Evolutionary conservation across 352 stramenopile genomes (phyloP), one percentile per base, ranked within the genome.

Genomic region (Phytophthora vignae): DNA sequence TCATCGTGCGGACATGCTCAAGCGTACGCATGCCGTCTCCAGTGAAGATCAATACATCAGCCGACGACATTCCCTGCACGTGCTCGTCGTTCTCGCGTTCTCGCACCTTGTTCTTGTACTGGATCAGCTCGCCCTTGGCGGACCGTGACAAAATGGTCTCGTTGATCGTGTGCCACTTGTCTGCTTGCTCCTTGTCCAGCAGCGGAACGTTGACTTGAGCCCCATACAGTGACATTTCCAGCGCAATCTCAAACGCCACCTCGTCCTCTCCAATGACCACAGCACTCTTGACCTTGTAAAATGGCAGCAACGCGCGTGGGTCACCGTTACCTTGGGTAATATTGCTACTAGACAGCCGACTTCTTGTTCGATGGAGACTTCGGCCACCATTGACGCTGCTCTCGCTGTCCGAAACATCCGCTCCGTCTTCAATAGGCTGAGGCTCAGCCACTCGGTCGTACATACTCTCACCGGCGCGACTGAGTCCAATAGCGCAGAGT

Each of bases 251-350:
- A 52, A 91, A 91, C 10, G 85, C 85, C 2, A 88, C 62, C 33
- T 88, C 82, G 52, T 91, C 83, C 9, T 90, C 82, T 10, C 83
- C 85, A 31, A 91, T 85, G 9, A 93, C 81, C 10, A 90, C 83
- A 3, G 83, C 85, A 29, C 77, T 88, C 48, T 71, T 71, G 11
- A 87, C 77, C 38, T 79, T 79, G 61, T 83, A 81, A 36, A 86
- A 87, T 6, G 83, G 83, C 3, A 90, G 71, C 27, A 90, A 56
- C 8, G 63, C 64, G 4, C 78, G 75, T 15, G 77, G 77, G 40
- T 90, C 81, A 8, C 77, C 72, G 42, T 87, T 88, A 17, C 69
- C 71, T 1, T 75, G 73, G 0, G 71, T 82, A 4, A 76, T 36
- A 12, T 71, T 74, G 22, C 63, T 72, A 21, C 69, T 78, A 0